Base-by-base conservation (phyloP, 2,329 filamentous ascomycete species). In the Verticillium dahliae region DNA sequence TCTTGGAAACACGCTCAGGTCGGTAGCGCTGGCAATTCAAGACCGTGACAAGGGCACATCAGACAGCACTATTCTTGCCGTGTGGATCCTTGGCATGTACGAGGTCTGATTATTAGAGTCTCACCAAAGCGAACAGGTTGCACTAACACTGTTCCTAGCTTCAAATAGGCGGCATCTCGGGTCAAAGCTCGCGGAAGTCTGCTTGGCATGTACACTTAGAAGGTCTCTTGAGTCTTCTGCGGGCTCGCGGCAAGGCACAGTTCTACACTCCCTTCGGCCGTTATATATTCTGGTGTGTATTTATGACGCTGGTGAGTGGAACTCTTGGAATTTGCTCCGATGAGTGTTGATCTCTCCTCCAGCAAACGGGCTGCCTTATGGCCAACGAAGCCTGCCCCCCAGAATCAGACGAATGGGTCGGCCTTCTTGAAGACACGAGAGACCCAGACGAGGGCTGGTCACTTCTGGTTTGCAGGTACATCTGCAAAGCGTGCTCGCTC, bases 61-160 rank as follows among this genome's bases (percentile, higher is more conserved):
- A 62, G 76, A 61, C 69, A 75, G 27, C 72, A 78, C 60, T 22
- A 71, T 78, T 15, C 73, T 72, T 15, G 74, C 76, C 3, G 72
- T 78, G 3, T 78, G 76, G 76, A 70, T 78, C 38, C 66, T 78
- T 22, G 65, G 73, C 50, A 76, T 75, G 62, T 77, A 78, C 56
- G 76, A 78, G 69, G 75, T 74, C 62, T 56, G 64, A 33, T 34
- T 7, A 6, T 27, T 11, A 52, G 18, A 2, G 11, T 18, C 45
- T 13, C 4, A 9, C 18, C 4, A 4, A 4, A 22, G 6, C n/a
- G 14, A 4, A 10, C 45, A 52, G 11, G 45, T 22, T 11, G 18
- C 9, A 31, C 45, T 52, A n/a, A 52, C 18, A 10, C 22, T 4
- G 11, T 18, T 9, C 10, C 6, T 22, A 76, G 74, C 66, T 76